A percentile compares a stretch with the other conserved stretches of the same genome.
These are phyloP conservation scores for Rhinocladiella mackenziei DNA, from an alignment of 2,329 filamentous ascomycete genomes.

Conservation along the genomic window DNA sequence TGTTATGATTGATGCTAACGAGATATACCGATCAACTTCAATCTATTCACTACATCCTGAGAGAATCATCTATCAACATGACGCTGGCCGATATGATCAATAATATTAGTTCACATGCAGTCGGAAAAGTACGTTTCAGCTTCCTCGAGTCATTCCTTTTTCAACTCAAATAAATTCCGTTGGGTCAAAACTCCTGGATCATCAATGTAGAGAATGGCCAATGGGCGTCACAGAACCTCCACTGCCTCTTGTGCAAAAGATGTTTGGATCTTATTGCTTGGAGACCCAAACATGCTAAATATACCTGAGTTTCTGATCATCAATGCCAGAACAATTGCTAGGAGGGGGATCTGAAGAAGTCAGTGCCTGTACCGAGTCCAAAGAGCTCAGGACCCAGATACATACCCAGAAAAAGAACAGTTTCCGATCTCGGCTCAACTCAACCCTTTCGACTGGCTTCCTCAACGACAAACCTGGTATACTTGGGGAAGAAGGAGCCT, in stretches of 20 bases:
- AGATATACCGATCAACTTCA: no score
- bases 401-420: constrained; percentile 54
- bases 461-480: background rate
- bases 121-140: no score
- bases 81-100: no score
- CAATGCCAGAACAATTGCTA: constrained; percentile 44
- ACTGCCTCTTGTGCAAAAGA: constrained; percentile 5
- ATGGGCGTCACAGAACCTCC: constrained; percentile 10
- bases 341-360: constrained; percentile 43
- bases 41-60: no score
- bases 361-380: no score
- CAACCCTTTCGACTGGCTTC: constrained; percentile 42
- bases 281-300: constrained; percentile 11
- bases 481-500: background rate
- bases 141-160: no score
- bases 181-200: background rate
- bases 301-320: constrained; percentile 40
- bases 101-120: no score
- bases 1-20: no score
- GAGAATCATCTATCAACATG: no score
- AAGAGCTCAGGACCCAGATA: no score
- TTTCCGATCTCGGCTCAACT: constrained; percentile 45
- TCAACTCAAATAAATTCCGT: background rate
- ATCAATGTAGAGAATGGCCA: background rate
- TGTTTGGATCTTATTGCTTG: background rate